Percentiles rank a stretch among this genome's conserved stretches.
These are phyloP conservation scores for Ustilago cynodontis DNA, from an alignment of 1,284 basidiomycete species.

Conservation along the genomic window DNA sequence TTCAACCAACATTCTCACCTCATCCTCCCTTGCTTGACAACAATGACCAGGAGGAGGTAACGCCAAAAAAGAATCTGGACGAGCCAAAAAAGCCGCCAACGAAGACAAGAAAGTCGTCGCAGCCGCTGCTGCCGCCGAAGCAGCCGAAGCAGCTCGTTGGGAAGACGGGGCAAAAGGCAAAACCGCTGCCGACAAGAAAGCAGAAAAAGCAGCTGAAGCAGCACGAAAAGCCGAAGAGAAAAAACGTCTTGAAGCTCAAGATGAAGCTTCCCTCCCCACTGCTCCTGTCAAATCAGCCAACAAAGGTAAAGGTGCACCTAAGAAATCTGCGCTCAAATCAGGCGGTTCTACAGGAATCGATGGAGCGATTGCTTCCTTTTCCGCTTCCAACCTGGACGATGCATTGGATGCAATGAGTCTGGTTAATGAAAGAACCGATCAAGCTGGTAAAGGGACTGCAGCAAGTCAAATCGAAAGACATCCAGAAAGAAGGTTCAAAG, in stretches of 20 bases:
- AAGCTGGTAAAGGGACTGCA: constrained; percentile 76
- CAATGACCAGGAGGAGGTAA: constrained; percentile 33
- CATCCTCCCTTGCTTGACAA: neutral
- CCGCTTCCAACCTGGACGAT: constrained; percentile 90
- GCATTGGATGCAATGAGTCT: constrained; percentile 89
- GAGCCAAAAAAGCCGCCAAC: constrained; percentile 91
- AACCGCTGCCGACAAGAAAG: constrained; percentile 81
- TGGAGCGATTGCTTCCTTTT: constrained; percentile 72
- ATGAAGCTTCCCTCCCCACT: constrained; percentile 79
- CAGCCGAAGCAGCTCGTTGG: constrained; percentile 84
- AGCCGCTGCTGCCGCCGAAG: constrained; percentile 76
- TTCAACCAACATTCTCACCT: neutral
- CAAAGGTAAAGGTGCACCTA: constrained; percentile 72
- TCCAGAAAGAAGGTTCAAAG: constrained; percentile 82
- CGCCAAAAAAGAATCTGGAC: constrained; percentile 57
- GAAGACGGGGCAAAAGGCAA: constrained; percentile 76
- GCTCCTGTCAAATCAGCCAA: constrained; percentile 76
- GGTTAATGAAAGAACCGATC: constrained; percentile 91
- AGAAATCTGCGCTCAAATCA: constrained; percentile 45
- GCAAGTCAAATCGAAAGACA: constrained; percentile 90
- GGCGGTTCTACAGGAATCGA: constrained; percentile 47
- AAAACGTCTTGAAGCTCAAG: constrained; percentile 77
- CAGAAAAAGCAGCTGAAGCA: constrained; percentile 73
- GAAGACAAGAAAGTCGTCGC: constrained; percentile 80
- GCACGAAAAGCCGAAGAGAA: constrained; percentile 73